Percentiles rank a stretch among this genome's conserved stretches.
Evolutionary conservation across 1,284 basidiomycete genomes (phyloP).

Genomic region (Rhodotorula sp.): DNA sequence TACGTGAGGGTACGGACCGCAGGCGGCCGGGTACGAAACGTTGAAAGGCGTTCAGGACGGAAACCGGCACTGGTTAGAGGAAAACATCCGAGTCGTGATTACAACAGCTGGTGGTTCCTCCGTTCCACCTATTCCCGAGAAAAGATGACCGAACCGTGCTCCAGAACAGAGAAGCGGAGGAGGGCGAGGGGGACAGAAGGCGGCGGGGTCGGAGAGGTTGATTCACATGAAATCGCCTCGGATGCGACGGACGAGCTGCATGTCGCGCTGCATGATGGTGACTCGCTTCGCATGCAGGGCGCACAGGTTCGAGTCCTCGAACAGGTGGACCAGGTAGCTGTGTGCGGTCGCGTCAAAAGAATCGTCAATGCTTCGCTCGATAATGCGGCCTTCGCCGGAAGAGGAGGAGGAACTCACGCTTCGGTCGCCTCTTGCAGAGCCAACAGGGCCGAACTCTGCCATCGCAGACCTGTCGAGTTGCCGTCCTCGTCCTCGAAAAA

Average conservation of each 20-base stretch:
- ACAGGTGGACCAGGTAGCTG: slow-evolving; percentile 74
- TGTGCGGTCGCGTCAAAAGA: no score
- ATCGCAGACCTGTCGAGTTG: slow-evolving; percentile 62
- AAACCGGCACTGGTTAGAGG: no score
- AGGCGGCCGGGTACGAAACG: no score
- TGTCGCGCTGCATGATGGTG: slow-evolving; percentile 96
- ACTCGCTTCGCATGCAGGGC: slow-evolving; percentile 98
- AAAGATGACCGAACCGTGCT: neutral
- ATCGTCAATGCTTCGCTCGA: no score
- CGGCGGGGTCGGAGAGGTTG: neutral
- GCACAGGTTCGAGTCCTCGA: slow-evolving; percentile 88
- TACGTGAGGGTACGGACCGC: no score
- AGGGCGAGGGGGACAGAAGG: neutral
- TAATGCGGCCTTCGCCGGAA: neutral
- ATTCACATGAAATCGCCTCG: slow-evolving; percentile 61
- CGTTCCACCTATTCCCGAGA: neutral
- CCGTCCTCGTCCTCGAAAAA: slow-evolving; percentile 42
- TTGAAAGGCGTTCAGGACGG: no score
- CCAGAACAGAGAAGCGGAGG: neutral
- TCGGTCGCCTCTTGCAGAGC: slow-evolving; percentile 94
- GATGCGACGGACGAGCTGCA: slow-evolving; percentile 91
- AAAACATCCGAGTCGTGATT: no score
- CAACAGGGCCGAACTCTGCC: slow-evolving; percentile 86
- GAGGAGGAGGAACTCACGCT: slow-evolving; percentile 59
- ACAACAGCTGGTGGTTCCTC: no score